These are phyloP conservation scores for Hysterangium stoloniferum DNA, from an alignment of 768 basidiomycete species.

Conservation along the genomic window DNA sequence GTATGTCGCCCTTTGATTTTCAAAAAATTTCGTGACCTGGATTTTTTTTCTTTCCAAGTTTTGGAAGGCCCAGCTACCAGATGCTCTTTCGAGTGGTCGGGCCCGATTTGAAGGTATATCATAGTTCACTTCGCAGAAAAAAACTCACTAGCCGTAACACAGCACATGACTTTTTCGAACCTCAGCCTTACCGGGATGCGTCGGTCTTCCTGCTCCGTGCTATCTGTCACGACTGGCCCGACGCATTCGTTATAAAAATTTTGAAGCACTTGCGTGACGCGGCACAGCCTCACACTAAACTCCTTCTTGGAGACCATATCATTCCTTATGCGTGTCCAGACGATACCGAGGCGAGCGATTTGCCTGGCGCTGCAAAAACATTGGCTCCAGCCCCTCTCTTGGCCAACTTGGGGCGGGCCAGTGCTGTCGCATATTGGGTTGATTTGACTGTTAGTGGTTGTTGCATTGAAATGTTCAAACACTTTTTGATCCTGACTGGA, in stretches of 20 bases:
- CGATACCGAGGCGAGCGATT: neutral
- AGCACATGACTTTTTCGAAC: constrained; percentile 22
- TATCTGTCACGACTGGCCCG: constrained; percentile 28
- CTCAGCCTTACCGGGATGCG: constrained; percentile 21
- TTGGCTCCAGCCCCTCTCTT: constrained; percentile 56
- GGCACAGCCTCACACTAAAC: constrained; percentile 20
- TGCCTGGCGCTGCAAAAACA: constrained; percentile 19
- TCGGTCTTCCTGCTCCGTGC: constrained; percentile 24
- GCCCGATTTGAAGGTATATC: constrained; percentile 19
- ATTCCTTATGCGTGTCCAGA: constrained; percentile 15
- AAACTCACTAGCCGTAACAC: neutral
- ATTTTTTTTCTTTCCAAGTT: neutral
- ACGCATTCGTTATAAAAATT: constrained; percentile 17
- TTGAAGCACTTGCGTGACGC: constrained; percentile 22
- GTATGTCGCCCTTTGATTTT: constrained; percentile 7
- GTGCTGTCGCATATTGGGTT: constrained; percentile 60
- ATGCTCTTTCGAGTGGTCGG: constrained; percentile 17
- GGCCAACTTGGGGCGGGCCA: constrained; percentile 67
- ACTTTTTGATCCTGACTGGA: neutral
- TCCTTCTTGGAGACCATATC: constrained; percentile 22
- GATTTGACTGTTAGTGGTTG: constrained; percentile 49
- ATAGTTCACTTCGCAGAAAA: neutral
- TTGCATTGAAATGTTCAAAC: neutral
- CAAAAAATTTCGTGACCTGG: neutral
- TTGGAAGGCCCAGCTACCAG: constrained; percentile 20